Base-by-base conservation (phyloP, 2,329 filamentous ascomycete genomes). In the Trichoderma sp. region DNA sequence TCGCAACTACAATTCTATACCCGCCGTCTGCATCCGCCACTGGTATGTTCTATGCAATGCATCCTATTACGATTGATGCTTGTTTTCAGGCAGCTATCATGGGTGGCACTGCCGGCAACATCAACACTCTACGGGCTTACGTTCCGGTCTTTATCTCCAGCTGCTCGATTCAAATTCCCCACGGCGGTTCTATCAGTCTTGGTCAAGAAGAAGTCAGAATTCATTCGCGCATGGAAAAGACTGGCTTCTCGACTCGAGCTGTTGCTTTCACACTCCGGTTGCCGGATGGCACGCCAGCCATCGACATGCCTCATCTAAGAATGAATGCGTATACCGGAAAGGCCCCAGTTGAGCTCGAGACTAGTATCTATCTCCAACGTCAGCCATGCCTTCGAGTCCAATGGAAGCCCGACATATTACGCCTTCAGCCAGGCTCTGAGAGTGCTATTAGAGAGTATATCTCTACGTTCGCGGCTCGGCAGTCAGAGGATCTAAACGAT, bases 321-420 rank as follows among this genome's bases (percentile, higher is more conserved):
- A 64, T 64, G 61, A 64, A 64, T 17, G 50, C 35, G 13, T 64
- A 64, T 17, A 64, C 50, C 0, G 61, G 61, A 32, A 64, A 64
- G 37, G n/a, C 50, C 8, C 61, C 61, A 5, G 61, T 64, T 29
- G 50, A 64, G 13, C n/a, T 50, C 12, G 61, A 64, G 35, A 45
- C 50, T 4, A 64, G 61, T 50, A 64, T 64, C n/a, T 45, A 64
- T 19, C 50, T 56, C 17, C 61, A 64, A 25, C 61, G 61, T 10
- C 61, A 64, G 25, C 61, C 61, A 2, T 64, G 61, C 27, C 61
- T 64, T 12, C 61, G 61, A 1, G 25, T 64, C 1, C 50, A 64
- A 42, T 64, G 61, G 61, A 64, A 64, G n/a, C 61, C 61, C 2
- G 61, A 64, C 12, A 27, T 64, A 17, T 22, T 64, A n/a, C 61